Conservation (phyloP, 805 yeast species). For the Candida nonsorbophila region DNA sequence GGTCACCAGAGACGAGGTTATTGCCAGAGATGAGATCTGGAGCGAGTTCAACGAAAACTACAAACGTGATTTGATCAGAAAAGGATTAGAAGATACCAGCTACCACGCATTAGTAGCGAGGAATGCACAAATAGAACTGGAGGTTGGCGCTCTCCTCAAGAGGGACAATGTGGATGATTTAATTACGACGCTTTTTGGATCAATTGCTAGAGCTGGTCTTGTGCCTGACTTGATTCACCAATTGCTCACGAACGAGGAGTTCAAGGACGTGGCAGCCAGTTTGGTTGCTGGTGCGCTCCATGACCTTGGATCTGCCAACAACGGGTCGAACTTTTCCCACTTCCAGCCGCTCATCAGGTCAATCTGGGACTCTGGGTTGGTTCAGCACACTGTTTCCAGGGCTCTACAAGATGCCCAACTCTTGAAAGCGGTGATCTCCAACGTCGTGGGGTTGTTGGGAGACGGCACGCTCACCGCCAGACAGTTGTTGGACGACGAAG, state of each 20-base stretch:
- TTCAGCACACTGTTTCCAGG: constrained; percentile 15
- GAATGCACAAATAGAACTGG: constrained; percentile 4
- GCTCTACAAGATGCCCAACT: constrained; percentile 18
- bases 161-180: constrained; percentile 27
- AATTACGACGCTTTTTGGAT: constrained; percentile 19
- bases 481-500: constrained; percentile 12
- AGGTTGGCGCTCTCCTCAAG: too few species aligned
- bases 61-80: too few species aligned
- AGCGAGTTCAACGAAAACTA: too few species aligned
- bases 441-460: constrained; percentile 16
- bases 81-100: too few species aligned
- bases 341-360: constrained; percentile 15
- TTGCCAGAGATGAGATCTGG: constrained; percentile 6
- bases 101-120: too few species aligned
- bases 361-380: constrained; percentile 18
- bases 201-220: constrained; percentile 22
- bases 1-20: constrained; percentile 1
- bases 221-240: constrained; percentile 17
- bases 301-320: constrained; percentile 12
- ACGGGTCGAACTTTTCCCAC: constrained; percentile 12
- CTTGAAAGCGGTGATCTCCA: constrained; percentile 15
- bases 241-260: constrained; percentile 17
- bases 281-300: constrained; percentile 18
- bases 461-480: constrained; percentile 9
- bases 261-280: constrained; percentile 18